These are phyloP conservation scores for Ceratonia siliqua DNA, from an alignment of 306 rosid genomes.

Conservation along the genomic window DNA sequence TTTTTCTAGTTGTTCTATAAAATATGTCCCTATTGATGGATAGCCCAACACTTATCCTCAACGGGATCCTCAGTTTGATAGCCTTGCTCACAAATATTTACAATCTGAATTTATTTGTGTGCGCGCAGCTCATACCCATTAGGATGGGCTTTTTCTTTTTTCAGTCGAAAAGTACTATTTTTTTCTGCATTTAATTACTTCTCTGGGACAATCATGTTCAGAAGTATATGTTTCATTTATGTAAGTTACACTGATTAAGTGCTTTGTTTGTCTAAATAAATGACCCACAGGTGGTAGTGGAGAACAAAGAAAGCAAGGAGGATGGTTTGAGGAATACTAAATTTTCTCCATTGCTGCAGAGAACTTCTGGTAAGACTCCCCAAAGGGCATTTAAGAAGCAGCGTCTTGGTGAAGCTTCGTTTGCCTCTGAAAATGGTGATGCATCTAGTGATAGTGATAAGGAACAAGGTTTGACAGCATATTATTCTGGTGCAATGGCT, in stretches of 20 bases:
- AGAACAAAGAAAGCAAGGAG: conserved; percentile 58
- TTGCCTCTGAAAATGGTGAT: conserved; percentile 62
- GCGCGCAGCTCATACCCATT: neutral
- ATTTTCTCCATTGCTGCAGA: conserved; percentile 58
- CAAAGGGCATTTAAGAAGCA: conserved; percentile 79
- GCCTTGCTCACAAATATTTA: conserved; percentile 3
- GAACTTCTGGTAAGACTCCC: conserved; percentile 51
- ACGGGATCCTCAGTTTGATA: neutral
- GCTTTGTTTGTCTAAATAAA: conserved; percentile 19
- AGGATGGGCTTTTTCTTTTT: neutral
- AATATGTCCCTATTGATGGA: neutral
- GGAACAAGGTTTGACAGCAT: conserved; percentile 72
- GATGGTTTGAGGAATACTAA: conserved; percentile 49
- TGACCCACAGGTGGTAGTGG: conserved; percentile 57
- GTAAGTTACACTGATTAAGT: neutral
- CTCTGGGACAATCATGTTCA: conserved; percentile 18
- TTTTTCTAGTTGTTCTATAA: neutral
- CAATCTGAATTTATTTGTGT: neutral
- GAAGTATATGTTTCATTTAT: neutral
- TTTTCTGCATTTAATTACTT: neutral
- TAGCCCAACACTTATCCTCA: neutral
- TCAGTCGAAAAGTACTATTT: neutral
- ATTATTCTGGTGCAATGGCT: conserved; percentile 73
- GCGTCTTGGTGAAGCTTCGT: conserved; percentile 58
- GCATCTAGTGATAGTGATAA: conserved; percentile 90